A percentile compares a stretch with the other conserved stretches of the same genome.
Conservation (phyloP, 306 rosid species). For the Ochetophila trinervis region DNA sequence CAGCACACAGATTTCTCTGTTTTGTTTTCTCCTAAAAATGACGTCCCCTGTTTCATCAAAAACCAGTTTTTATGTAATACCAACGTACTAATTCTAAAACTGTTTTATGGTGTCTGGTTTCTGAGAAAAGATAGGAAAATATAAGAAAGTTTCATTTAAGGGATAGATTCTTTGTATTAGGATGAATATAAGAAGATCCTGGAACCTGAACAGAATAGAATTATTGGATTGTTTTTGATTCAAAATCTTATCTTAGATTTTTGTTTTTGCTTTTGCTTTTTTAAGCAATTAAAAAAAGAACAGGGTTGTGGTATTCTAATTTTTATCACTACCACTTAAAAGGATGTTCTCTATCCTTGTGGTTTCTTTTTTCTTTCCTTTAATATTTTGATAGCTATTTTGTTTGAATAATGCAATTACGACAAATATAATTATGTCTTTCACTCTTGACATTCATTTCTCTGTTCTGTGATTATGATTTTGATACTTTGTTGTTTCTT, state of each 20-base stretch:
- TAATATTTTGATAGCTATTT: neutral
- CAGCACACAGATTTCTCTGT: conserved; percentile 2
- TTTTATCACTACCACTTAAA: no score
- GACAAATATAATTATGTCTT: no score
- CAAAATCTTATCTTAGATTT: neutral
- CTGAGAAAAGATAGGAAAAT: no score
- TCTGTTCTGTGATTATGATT: neutral
- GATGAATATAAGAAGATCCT: neutral
- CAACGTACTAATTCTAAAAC: neutral
- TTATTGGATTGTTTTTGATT: neutral
- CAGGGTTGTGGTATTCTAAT: no score
- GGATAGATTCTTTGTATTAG: neutral
- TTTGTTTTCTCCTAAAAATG: conserved; percentile 3
- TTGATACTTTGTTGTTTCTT: conserved; percentile 14
- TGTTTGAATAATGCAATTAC: no score
- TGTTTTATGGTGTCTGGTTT: neutral
- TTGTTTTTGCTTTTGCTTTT: conserved; percentile 4
- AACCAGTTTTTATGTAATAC: neutral
- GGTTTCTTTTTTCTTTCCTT: neutral
- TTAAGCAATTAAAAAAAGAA: no score
- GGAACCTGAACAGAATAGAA: neutral
- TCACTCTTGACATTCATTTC: no score
- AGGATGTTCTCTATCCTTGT: no score
- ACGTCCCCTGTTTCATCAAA: conserved; percentile 39
- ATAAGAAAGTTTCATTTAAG: neutral